Evolutionary conservation across 768 basidiomycete species (phyloP), one percentile per base, ranked within the genome.

Genomic region (Leccinum uliginosum): DNA sequence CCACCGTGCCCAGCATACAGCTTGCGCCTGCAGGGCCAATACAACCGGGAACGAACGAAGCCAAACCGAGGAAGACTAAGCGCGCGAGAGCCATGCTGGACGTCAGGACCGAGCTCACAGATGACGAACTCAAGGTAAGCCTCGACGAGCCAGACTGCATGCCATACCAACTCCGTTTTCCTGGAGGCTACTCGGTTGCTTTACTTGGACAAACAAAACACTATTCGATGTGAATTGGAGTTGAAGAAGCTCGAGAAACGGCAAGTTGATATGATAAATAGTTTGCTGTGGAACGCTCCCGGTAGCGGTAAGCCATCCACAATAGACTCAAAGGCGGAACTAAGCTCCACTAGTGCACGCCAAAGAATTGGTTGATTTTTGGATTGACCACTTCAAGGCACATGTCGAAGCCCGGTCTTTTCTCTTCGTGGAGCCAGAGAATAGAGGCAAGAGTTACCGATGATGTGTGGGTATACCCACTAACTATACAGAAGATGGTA

Each of bases 41-140:
- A 6, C 53, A 23, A 30, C 51, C 23, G 1, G 55, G 51, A 30
- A 51, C 44, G 4, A 58, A 59, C 1, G 54, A 11, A 1, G 14
- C 29, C 4, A 38, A 65, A 54, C 26, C 40, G 27, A 70, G 51
- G 63, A 88, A 82, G 65, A 69, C 76, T 54, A 87, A 81, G 58
- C 74, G 75, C 3, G 62, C 80, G 10, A 78, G 84, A 46, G 67
- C 85, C 43, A 72, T 89, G 4, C 69, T 93, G 7, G 91, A 93
- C 68, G 72, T 78, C 5, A 79, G 89, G 58, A 93, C 84, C 6
- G 91, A 93, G 66, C 73, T 93, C 35, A 89, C 90, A 5, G 89
- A 92, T 57, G 86, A 89, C 4, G 89, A 93, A 71, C 75, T 93
- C 45, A 87, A 86, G 76, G 91, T 83, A 55, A 58, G 67, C 26